phyloP scores from a whole-genome alignment of 441 rosid genomes.

The Manihot esculenta region DNA sequence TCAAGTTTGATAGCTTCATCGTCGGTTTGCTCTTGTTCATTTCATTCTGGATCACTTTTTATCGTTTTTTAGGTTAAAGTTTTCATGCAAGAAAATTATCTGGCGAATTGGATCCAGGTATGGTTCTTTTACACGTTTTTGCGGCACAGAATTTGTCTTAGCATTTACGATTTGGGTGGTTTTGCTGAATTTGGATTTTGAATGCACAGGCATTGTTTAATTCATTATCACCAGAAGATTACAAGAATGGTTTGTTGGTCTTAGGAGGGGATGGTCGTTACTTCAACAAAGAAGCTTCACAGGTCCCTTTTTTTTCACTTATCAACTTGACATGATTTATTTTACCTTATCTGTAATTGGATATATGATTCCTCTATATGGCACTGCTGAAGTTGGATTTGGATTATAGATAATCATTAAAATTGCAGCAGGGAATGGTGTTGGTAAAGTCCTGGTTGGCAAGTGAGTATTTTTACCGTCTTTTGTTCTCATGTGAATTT shows the following conservation, averaged over 20 bases:
- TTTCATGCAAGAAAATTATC: slow-evolving; percentile 75
- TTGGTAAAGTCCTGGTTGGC: slow-evolving; percentile 82
- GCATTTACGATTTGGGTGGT: background rate
- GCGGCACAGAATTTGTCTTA: slow-evolving; percentile 4
- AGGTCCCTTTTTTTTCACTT: slow-evolving; percentile 41
- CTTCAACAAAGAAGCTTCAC: slow-evolving; percentile 82
- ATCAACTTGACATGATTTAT: background rate
- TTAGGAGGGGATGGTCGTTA: slow-evolving; percentile 97
- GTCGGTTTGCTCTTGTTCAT: too few species aligned
- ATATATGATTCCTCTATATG: background rate
- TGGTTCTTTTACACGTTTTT: slow-evolving; percentile 4
- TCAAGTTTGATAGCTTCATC: too few species aligned
- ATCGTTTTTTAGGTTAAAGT: slow-evolving; percentile 59
- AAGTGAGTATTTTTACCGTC: slow-evolving; percentile 43
- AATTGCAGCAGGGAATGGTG: slow-evolving; percentile 97
- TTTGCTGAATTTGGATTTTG: slow-evolving; percentile 13
- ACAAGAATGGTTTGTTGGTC: slow-evolving; percentile 68
- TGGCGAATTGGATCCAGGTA: slow-evolving; percentile 91
- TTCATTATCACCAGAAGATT: slow-evolving; percentile 80
- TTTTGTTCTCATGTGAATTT: background rate
- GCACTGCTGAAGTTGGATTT: slow-evolving; percentile 14
- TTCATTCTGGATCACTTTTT: background rate
- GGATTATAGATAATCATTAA: slow-evolving; percentile 73
- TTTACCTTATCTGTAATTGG: background rate
- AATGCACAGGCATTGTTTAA: slow-evolving; percentile 72